These are phyloP conservation scores for Pigoraptor vietnamica DNA, from an alignment of 78 protist genomes.

Conservation along the genomic window DNA sequence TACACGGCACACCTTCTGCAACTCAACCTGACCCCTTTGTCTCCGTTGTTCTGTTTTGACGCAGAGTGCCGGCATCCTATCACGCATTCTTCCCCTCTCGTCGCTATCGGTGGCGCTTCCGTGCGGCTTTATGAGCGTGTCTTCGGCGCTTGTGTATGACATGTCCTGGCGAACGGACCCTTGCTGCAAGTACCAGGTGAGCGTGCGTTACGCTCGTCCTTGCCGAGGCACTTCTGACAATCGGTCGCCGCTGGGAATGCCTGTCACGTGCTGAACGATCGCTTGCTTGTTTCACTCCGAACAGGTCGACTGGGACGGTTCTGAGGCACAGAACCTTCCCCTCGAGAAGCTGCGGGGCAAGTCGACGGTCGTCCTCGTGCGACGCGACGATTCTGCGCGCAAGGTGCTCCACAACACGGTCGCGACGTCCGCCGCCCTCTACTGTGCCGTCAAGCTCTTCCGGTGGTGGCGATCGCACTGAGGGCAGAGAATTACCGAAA, in stretches of 20 bases:
- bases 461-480: too few relatives aligned
- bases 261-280: neutral
- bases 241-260: neutral
- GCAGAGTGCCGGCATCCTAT: neutral
- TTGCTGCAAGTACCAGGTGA: constrained; percentile 2
- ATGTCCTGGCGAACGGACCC: neutral
- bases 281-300: neutral
- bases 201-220: neutral
- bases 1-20: neutral
- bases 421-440: neutral
- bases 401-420: neutral
- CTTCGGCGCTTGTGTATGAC: neutral
- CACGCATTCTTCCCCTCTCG: neutral
- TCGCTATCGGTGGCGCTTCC: neutral
- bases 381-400: neutral
- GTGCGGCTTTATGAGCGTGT: neutral
- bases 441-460: neutral
- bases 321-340: neutral
- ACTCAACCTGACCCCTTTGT: neutral
- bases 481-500: too few relatives aligned
- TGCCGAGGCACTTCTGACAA: neutral
- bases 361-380: neutral
- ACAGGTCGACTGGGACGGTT: neutral
- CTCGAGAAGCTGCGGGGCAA: neutral
- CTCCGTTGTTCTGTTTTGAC: neutral